Evolutionary conservation across 371 early-diverging fungal genomes (phyloP), one percentile per base, ranked within the genome.

Genomic region (Zychaea mexicana): DNA sequence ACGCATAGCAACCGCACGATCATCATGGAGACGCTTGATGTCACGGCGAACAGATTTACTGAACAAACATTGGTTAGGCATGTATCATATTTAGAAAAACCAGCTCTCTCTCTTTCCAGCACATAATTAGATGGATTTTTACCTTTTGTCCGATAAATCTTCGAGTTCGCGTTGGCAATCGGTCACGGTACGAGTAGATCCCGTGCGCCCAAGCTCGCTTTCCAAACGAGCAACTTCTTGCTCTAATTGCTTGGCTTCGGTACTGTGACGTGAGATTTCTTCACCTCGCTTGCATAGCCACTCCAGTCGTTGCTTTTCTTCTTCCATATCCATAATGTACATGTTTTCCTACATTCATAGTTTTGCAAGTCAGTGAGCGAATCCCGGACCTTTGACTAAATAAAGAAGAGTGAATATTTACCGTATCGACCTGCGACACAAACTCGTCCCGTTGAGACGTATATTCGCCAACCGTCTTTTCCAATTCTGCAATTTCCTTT

Each of bases 121-220:
- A n/a, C n/a, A n/a, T n/a, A n/a, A n/a, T n/a, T n/a, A n/a, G n/a
- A n/a, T n/a, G n/a, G n/a, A n/a, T n/a, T n/a, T n/a, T 28, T 81
- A 84, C 75, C 82, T 80, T 66, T 84, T 74, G 0, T 72, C 67
- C 57, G 84, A 76, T 3, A 86, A 59, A 5, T 64, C 64, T 17
- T 85, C 86, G 10, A 85, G 66, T 57, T 93, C 91, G 17, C 69
- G 70, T 65, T 90, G 91, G 32, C 88, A 83, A 31, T 93, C 92
- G 3, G 82, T 82, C 5, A 87, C 63, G 0, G 90, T 92, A 57
- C 87, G 85, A 10, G 79, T 78, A 0, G 89, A 86, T 0, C 92
- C 92, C 0, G 89, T 69, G 1, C 68, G 68, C 10, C 71, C 62
- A 36, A 94, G 77, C 46, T 92, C 90, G 0, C 70, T 72, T 68